Evolutionary conservation across 768 basidiomycete species (phyloP).

Genomic region (Rhizopogon vinicolor): DNA sequence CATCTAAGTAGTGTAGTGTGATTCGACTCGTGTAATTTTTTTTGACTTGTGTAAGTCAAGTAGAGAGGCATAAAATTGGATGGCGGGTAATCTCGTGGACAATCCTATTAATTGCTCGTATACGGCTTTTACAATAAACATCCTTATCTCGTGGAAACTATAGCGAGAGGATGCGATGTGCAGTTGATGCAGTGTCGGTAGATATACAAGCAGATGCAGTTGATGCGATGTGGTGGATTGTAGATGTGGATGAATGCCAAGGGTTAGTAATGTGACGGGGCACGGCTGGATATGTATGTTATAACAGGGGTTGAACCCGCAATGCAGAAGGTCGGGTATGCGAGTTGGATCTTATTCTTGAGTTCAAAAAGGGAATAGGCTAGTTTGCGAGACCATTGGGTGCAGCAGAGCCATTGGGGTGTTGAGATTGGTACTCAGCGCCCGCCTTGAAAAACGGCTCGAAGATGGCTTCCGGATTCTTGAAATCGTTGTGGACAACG

Average conservation of each 20-base stretch:
- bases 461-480: conserved; percentile 80
- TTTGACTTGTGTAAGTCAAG: conserved; percentile 6
- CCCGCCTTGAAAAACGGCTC: conserved; percentile 79
- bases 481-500: conserved; percentile 96
- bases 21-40: conserved; percentile 7
- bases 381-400: conserved; percentile 35
- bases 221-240: conserved; percentile 19
- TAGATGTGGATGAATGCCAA: conserved; percentile 9
- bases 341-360: conserved; percentile 26
- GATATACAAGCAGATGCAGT: conserved; percentile 19
- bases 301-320: conserved; percentile 89
- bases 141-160: conserved; percentile 12
- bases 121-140: conserved; percentile 18
- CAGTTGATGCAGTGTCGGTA: conserved; percentile 52
- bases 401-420: conserved; percentile 27
- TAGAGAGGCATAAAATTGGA: conserved; percentile 5
- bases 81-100: conserved; percentile 13
- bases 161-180: conserved; percentile 30
- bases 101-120: conserved; percentile 18
- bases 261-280: not conserved
- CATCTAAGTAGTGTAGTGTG: conserved; percentile 17
- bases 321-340: conserved; percentile 27
- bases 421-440: conserved; percentile 47
- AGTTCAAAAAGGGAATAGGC: not conserved
- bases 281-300: conserved; percentile 18